Evolutionary conservation across 2,329 filamentous ascomycete genomes (phyloP).

Genomic region (Exophiala mesophila): DNA sequence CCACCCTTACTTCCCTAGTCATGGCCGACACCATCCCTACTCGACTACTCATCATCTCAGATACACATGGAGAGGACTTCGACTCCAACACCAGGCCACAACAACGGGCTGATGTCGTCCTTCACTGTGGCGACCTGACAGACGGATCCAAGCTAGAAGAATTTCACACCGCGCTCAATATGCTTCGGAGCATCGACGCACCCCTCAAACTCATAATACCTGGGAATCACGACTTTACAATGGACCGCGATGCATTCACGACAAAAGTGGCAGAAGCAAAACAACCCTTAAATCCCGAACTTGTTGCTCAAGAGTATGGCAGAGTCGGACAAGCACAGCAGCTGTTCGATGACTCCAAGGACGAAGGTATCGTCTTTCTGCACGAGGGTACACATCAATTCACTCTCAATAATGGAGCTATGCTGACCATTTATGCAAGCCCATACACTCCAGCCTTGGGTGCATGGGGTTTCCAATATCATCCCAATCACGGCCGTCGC

Average conservation of each 20-base stretch:
- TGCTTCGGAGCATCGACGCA: slow-evolving; percentile 42
- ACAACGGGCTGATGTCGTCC: slow-evolving; percentile 43
- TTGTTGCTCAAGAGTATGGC: slow-evolving; percentile 38
- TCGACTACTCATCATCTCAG: slow-evolving; percentile 23
- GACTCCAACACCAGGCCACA: slow-evolving; percentile 20
- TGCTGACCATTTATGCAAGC: slow-evolving; percentile 49
- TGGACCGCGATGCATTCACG: slow-evolving; percentile 37
- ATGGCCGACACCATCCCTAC: slow-evolving; percentile 4
- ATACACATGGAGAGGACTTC: slow-evolving; percentile 16
- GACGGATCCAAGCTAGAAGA: slow-evolving; percentile 39
- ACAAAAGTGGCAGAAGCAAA: slow-evolving; percentile 30
- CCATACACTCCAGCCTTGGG: slow-evolving; percentile 48
- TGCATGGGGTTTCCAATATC: slow-evolving; percentile 50
- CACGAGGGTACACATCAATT: slow-evolving; percentile 50
- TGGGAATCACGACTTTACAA: slow-evolving; percentile 51
- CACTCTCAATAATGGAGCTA: slow-evolving; percentile 46
- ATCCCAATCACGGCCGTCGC: slow-evolving; percentile 33
- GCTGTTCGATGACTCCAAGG: slow-evolving; percentile 35
- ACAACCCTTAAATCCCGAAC: slow-evolving; percentile 27
- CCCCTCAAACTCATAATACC: slow-evolving; percentile 52
- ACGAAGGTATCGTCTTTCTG: slow-evolving; percentile 44
- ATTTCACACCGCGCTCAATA: slow-evolving; percentile 38
- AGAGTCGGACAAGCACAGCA: slow-evolving; percentile 33
- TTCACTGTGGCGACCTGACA: slow-evolving; percentile 53
- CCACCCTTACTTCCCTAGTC: no score